Conservation (phyloP, 768 basidiomycete genomes). For the Amanita exitialis region DNA sequence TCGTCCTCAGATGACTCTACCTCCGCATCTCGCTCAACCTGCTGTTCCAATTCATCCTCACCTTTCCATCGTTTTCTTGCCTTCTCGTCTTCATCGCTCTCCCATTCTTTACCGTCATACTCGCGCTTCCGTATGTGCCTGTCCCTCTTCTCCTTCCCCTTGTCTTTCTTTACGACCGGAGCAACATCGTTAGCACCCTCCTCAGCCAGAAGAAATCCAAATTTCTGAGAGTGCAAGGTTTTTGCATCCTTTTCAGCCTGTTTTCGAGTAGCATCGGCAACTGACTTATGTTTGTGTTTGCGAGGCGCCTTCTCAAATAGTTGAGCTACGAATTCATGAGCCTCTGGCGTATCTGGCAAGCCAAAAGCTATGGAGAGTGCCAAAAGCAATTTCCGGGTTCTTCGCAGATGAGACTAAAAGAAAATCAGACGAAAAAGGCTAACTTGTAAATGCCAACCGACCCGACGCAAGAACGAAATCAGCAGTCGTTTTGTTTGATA, state of each 20-base stretch:
- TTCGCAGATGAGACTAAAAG: slow-evolving; percentile 71
- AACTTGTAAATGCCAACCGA: slow-evolving; percentile 18
- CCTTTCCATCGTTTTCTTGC: slow-evolving; percentile 52
- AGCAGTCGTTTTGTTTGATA: slow-evolving; percentile 75
- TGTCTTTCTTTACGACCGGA: slow-evolving; percentile 24
- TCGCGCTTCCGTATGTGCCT: slow-evolving; percentile 73
- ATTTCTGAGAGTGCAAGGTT: slow-evolving; percentile 59
- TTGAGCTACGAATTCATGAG: slow-evolving; percentile 71
- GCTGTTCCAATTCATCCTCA: slow-evolving; percentile 27
- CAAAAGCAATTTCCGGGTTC: slow-evolving; percentile 67
- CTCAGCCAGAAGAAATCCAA: slow-evolving; percentile 78
- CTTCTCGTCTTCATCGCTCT: slow-evolving; percentile 82
- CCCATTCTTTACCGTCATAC: slow-evolving; percentile 76
- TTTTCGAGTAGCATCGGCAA: slow-evolving; percentile 35
- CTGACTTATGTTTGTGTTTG: slow-evolving; percentile 60
- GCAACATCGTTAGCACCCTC: slow-evolving; percentile 34
- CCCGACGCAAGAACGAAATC: slow-evolving; percentile 86
- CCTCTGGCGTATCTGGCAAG: slow-evolving; percentile 70
- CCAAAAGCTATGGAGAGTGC: slow-evolving; percentile 68
- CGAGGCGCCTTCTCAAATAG: slow-evolving; percentile 73
- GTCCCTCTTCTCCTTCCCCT: slow-evolving; percentile 44
- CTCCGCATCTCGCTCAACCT: slow-evolving; percentile 28
- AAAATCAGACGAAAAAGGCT: neutral
- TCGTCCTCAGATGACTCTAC: slow-evolving; percentile 59
- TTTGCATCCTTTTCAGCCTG: slow-evolving; percentile 73